These are phyloP conservation scores for Fusarium sp. DNA, from an alignment of 2,329 filamentous ascomycete genomes.

Conservation along the genomic window DNA sequence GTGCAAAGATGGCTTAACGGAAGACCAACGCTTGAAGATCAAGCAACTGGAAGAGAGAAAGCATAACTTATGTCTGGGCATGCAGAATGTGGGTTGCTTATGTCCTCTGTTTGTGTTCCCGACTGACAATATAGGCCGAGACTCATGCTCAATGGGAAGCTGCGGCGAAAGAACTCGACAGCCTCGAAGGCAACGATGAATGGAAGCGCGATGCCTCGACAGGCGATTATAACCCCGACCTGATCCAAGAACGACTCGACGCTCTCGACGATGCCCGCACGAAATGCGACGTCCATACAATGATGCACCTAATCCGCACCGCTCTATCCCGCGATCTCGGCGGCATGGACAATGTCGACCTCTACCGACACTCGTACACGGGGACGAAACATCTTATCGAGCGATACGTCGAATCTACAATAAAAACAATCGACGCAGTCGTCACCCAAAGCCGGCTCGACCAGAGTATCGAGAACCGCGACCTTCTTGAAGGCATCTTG, in stretches of 20 bases:
- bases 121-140: conserved; percentile 65
- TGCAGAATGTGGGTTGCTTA: conserved; percentile 70
- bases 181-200: conserved; percentile 80
- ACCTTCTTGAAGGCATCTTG: conserved; percentile 75
- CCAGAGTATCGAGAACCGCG: conserved; percentile 68
- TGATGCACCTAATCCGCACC: conserved; percentile 86
- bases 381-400: conserved; percentile 92
- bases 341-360: conserved; percentile 83
- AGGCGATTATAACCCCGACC: conserved; percentile 76
- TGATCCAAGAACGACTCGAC: conserved; percentile 76
- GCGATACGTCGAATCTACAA: conserved; percentile 82
- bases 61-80: conserved; percentile 70
- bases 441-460: conserved; percentile 69
- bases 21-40: conserved; percentile 61
- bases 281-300: conserved; percentile 77
- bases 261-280: conserved; percentile 80
- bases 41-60: conserved; percentile 67
- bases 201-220: conserved; percentile 78
- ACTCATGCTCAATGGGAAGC: conserved; percentile 78
- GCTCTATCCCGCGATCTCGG: conserved; percentile 83
- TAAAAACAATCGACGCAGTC: conserved; percentile 78
- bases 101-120: not conserved
- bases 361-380: conserved; percentile 86
- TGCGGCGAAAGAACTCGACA: conserved; percentile 81
- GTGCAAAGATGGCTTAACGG: conserved; percentile 65